These are phyloP conservation scores for Diutina scorzettiae DNA, from an alignment of 1,139 yeast genomes.

Conservation along the genomic window DNA sequence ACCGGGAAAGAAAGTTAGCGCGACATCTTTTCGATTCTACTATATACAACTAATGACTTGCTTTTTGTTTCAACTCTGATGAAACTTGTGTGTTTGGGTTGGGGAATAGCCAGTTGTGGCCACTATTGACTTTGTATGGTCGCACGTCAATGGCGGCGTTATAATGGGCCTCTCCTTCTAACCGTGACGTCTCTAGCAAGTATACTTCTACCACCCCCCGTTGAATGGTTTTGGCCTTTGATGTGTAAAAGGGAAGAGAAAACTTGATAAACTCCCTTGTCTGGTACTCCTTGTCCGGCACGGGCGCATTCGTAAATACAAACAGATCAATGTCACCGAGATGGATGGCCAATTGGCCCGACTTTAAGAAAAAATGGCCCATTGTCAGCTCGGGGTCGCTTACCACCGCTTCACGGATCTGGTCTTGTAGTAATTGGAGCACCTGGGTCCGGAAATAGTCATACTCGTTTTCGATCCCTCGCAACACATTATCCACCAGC, in stretches of 20 bases:
- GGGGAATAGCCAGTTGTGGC: neutral
- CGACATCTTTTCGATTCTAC: no score
- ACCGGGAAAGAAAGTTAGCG: no score
- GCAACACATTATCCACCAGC: slow-evolving; percentile 17
- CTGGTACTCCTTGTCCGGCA: slow-evolving; percentile 1
- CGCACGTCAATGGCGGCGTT: slow-evolving; percentile 18
- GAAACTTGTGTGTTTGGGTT: no score
- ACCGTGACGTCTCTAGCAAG: slow-evolving; percentile 14
- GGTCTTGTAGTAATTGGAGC: slow-evolving; percentile 15
- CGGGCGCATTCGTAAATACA: slow-evolving; percentile 12
- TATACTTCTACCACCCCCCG: slow-evolving; percentile 24
- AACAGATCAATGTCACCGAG: slow-evolving; percentile 20
- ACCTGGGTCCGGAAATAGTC: slow-evolving; percentile 24
- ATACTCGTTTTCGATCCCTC: slow-evolving; percentile 28
- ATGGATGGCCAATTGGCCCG: slow-evolving; percentile 19
- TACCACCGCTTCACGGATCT: slow-evolving; percentile 15
- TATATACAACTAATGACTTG: no score
- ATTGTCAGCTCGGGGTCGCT: slow-evolving; percentile 6
- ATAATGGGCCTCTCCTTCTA: slow-evolving; percentile 10
- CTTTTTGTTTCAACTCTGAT: no score
- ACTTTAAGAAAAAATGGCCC: slow-evolving; percentile 14
- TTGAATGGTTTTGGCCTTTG: slow-evolving; percentile 13
- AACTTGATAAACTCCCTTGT: slow-evolving; percentile 19
- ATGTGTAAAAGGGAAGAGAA: slow-evolving; percentile 20
- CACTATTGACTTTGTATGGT: slow-evolving; percentile 11